These are phyloP conservation scores for Candida easanensis DNA, from an alignment of 805 yeast species.

Conservation along the genomic window DNA sequence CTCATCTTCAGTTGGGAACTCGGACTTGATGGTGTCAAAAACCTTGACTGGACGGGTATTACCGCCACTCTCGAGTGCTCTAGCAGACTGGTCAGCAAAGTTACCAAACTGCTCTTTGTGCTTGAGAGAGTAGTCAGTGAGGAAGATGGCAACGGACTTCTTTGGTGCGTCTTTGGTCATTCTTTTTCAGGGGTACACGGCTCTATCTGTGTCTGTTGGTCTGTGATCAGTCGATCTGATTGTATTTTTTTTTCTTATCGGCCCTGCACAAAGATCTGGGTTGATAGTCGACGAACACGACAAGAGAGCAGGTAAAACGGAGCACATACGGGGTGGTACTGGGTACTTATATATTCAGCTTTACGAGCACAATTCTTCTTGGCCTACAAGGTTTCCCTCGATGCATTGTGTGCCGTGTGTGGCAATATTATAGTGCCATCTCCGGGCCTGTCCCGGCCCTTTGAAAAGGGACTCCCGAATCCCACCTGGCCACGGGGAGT, in stretches of 20 bases:
- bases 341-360: not conserved
- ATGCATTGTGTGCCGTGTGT: not conserved
- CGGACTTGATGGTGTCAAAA: conserved; percentile 35
- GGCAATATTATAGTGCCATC: not conserved
- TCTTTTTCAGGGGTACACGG: not conserved
- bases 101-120: conserved; percentile 37
- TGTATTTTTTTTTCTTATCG: not conserved
- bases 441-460: not conserved
- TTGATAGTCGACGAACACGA: too few relatives aligned
- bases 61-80: conserved; percentile 30
- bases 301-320: too few relatives aligned
- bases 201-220: too few relatives aligned
- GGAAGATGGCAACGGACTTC: conserved; percentile 21
- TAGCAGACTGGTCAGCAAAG: conserved; percentile 47
- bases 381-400: not conserved
- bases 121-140: conserved; percentile 20
- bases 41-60: conserved; percentile 26
- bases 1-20: conserved; percentile 27
- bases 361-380: not conserved
- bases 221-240: too few relatives aligned
- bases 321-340: not conserved
- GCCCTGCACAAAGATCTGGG: not conserved
- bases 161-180: conserved; percentile 13
- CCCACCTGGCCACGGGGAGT: not conserved
- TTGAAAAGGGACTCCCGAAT: too few relatives aligned